Evolutionary conservation across 441 rosid species (phyloP), one percentile per base, ranked within the genome.

Genomic region (Gossypium aridum): DNA sequence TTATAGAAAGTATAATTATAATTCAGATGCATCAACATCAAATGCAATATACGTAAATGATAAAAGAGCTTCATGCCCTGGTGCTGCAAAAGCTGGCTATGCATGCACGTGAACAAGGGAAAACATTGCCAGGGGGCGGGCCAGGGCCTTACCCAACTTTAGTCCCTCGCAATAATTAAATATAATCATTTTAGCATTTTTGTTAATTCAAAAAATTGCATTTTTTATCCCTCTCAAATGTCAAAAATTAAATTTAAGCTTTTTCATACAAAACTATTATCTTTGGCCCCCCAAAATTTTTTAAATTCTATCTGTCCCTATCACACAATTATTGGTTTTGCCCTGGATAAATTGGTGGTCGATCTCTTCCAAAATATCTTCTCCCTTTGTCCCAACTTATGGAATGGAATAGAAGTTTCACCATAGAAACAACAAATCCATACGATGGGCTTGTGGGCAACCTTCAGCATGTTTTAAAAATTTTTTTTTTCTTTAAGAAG

Each of bases 1-100:
- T 49, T 20, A 39, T 22, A 51, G 72, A 67, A 72, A 77, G 71
- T 3, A 64, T 51, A 69, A 73, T 26, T 61, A 77, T 16, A 70
- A 62, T 55, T 54, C 69, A 55, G 8, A 37, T 26, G n/a, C 13
- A 47, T 45, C 55, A 76, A 53, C 17, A 72, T 10, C 19, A 70
- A 39, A 69, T 3, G 14, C 34, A 20, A 54, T 45, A 25, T 3
- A 53, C 28, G 55, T 17, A 9, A 34, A 57, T 19, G 9, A 49
- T 22, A 31, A 23, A 13, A 61, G 45, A 25, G 59, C 43, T 61
- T 28, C 25, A 26, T 34, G 51, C 62, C 45, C 3, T 5, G 12
- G 17, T 45, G 54, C 47, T 8, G 60, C 51, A 74, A 26, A 47
- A 26, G 3, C 69, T 72, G 63, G 69, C 56, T 2, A 54, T 16